These are phyloP conservation scores for Paramecium sonneborni DNA, from an alignment of 73 alveolate genomes.

Conservation along the genomic window DNA sequence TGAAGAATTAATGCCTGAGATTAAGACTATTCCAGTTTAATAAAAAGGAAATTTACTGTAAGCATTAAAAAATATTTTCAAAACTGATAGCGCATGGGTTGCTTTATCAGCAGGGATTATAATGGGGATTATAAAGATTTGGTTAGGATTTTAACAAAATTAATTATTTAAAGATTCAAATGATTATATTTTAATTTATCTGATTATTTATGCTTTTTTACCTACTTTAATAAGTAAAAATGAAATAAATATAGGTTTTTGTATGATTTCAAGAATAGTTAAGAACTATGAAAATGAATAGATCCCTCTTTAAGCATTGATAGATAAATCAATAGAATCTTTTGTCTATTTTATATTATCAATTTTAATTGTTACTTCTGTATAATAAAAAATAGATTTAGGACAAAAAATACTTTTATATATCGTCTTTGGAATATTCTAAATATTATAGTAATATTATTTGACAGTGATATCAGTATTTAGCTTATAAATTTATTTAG, in stretches of 20 bases:
- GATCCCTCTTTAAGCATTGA: background rate
- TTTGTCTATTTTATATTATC: background rate
- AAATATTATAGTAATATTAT: background rate
- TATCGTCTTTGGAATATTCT: background rate
- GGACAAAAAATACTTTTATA: too few relatives aligned
- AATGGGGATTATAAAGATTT: background rate
- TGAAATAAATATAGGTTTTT: background rate
- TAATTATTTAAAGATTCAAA: background rate
- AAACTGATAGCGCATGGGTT: slow-evolving; percentile 30
- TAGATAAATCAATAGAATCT: background rate
- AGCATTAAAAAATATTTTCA: background rate
- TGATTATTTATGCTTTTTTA: background rate
- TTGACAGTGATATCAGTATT: background rate
- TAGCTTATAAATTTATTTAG: background rate
- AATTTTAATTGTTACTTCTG: background rate
- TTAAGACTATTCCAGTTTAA: background rate
- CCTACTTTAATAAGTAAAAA: background rate
- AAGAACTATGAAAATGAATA: background rate
- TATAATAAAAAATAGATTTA: background rate
- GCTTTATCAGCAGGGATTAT: slow-evolving; percentile 16
- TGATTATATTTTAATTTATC: background rate
- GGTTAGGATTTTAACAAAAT: background rate
- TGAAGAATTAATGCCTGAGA: background rate
- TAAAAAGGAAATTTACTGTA: background rate
- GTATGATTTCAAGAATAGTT: background rate